Percentiles rank a stretch among this genome's conserved stretches.
Conservation (phyloP, 2,329 filamentous ascomycete genomes). For the Teratosphaeria viscida region DNA sequence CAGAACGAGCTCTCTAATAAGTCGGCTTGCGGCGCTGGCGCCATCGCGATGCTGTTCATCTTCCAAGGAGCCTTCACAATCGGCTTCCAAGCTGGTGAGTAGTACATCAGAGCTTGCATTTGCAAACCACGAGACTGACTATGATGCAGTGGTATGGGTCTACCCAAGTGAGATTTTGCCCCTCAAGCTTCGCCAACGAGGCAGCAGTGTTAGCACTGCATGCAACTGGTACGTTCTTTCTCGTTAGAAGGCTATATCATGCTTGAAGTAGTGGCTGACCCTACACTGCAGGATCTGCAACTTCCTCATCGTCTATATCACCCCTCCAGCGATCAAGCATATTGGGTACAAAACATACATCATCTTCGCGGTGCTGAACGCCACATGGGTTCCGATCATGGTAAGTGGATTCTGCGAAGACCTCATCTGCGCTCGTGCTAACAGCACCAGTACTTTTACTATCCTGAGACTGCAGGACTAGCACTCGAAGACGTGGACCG, state of each 20-base stretch:
- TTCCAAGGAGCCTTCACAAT: constrained; percentile 54
- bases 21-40: constrained; percentile 16
- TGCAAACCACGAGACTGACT: neutral
- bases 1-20: neutral
- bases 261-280: neutral
- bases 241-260: neutral
- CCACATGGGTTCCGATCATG: constrained; percentile 34
- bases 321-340: neutral
- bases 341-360: constrained; percentile 21
- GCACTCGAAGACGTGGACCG: constrained; percentile 14
- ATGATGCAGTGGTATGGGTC: neutral
- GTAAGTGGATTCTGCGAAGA: neutral
- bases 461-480: constrained; percentile 59
- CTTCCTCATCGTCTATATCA: constrained; percentile 9
- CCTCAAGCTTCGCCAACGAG: neutral
- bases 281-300: constrained; percentile 36
- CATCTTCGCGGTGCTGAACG: constrained; percentile 42
- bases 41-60: constrained; percentile 49
- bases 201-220: neutral
- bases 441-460: constrained; percentile 26
- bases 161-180: neutral
- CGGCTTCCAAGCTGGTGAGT: constrained; percentile 51
- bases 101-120: constrained; percentile 22
- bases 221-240: neutral
- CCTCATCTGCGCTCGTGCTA: neutral